phyloP scores from a whole-genome alignment of 108 stramenopile species.

The Pseudonitzschia delicatissima region DNA sequence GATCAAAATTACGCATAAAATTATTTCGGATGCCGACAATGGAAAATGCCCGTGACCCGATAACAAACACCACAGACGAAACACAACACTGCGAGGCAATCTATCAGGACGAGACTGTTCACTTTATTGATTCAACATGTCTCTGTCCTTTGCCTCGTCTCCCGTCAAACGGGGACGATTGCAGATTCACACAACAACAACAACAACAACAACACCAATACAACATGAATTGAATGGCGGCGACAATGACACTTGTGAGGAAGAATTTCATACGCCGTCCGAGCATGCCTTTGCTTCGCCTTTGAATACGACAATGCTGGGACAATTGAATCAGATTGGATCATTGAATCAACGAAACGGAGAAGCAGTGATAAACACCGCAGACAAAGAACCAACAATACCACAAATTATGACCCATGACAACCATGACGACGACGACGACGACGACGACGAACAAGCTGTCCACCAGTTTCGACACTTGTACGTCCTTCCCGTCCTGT shows the following conservation, averaged over 20 bases:
- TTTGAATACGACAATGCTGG: conserved; percentile 2
- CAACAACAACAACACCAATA: not conserved
- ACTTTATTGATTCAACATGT: too few relatives aligned
- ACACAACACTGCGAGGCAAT: too few relatives aligned
- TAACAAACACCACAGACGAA: too few relatives aligned
- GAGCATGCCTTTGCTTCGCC: conserved; percentile 12
- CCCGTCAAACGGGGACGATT: not conserved
- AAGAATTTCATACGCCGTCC: too few relatives aligned
- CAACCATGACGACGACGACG: not conserved
- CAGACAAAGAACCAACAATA: not conserved
- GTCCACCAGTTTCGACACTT: conserved; percentile 49
- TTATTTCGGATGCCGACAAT: too few relatives aligned
- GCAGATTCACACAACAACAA: not conserved
- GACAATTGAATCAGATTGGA: conserved; percentile 6
- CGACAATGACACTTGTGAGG: not conserved
- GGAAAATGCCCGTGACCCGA: too few relatives aligned
- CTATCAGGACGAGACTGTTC: too few relatives aligned
- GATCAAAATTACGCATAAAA: too few relatives aligned
- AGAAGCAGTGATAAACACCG: not conserved
- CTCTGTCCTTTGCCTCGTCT: too few relatives aligned
- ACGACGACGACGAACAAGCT: too few relatives aligned
- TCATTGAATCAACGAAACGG: not conserved
- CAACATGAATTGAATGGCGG: too few relatives aligned
- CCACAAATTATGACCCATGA: not conserved
- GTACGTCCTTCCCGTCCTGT: conserved; percentile 89